These are phyloP conservation scores for Cynara cardunculus DNA, from an alignment of 129 eudicot species.

Conservation along the genomic window DNA sequence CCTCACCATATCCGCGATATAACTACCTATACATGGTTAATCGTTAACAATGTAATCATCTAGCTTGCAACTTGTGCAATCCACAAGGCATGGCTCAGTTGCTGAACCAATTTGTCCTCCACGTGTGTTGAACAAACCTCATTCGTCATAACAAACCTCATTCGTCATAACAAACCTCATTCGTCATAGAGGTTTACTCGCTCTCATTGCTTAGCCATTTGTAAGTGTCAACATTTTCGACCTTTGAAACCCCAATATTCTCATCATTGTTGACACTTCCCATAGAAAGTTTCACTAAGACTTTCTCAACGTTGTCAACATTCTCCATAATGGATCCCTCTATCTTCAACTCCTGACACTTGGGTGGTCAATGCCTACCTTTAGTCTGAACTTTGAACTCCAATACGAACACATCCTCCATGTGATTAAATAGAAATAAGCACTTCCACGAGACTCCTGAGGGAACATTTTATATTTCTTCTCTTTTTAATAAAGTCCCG, in stretches of 20 bases:
- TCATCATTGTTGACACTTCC: neutral
- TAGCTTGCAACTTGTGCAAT: neutral
- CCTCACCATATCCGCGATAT: neutral
- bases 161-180: neutral
- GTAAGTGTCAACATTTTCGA: neutral
- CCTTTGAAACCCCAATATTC: neutral
- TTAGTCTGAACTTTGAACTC: neutral
- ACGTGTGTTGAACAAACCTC: neutral
- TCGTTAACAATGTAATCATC: neutral
- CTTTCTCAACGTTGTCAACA: neutral
- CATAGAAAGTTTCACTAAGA: neutral
- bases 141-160: neutral
- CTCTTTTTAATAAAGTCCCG: no score
- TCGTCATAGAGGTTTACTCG: neutral
- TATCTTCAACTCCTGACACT: neutral
- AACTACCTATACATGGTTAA: neutral
- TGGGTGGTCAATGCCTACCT: neutral
- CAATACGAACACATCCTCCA: neutral
- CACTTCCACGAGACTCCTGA: neutral
- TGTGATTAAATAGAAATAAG: neutral
- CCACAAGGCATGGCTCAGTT: no score
- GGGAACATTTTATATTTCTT: neutral
- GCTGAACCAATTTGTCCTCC: no score
- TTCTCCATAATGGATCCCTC: neutral
- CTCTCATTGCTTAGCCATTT: no score